Evolutionary conservation across 129 eudicot species (phyloP), one percentile per base, ranked within the genome.

Genomic region (Escallonia herrerae): DNA sequence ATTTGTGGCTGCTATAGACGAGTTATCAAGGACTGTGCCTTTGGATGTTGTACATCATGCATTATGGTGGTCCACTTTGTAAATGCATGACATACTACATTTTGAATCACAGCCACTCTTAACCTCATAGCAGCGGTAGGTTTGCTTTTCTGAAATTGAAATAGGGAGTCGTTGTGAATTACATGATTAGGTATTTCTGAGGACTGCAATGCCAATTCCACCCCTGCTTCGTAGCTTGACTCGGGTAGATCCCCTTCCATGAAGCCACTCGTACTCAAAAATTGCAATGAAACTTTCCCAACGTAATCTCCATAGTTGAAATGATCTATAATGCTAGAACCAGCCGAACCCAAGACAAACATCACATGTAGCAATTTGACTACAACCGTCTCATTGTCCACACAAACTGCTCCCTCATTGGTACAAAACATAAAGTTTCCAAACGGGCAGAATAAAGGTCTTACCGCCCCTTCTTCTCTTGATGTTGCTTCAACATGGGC

Each of bases 381-480:
- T 12, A 88, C 50, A 56, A 91, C 86, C 38, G 44, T 22, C 0
- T 53, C 75, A 48, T 83, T 82, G 45, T 88, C 98, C 33, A 93
- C 39, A 60, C 98, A 93, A 56, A 93, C 74, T 0, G 87, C 86
- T 4, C 98, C 98, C 4, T 80, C 82, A 13, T 72, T 75, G 0
- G 87, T 79, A 60, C 98, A 93, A 43, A 93, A 89, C 84, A 88
- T 56, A 42, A 81, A 93, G 69, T 79, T 86, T 47, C 98, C 98
- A 65, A 81, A 93, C 5, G 98, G 98, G 75, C 85, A 81, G 63
- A 83, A 86, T 5, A 70, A 70, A 41, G 66, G 9, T 40, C 60
- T 5, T 33, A 53, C 61, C 15, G 41, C 54, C 60, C 9, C 63
- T 6, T 41, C 73, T 41, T 38, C 72, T 52, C 59, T 74, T 0